Evolutionary conservation across 371 early-diverging fungal genomes (phyloP), one percentile per base, ranked within the genome.

Genomic region (Mortierella sp.): DNA sequence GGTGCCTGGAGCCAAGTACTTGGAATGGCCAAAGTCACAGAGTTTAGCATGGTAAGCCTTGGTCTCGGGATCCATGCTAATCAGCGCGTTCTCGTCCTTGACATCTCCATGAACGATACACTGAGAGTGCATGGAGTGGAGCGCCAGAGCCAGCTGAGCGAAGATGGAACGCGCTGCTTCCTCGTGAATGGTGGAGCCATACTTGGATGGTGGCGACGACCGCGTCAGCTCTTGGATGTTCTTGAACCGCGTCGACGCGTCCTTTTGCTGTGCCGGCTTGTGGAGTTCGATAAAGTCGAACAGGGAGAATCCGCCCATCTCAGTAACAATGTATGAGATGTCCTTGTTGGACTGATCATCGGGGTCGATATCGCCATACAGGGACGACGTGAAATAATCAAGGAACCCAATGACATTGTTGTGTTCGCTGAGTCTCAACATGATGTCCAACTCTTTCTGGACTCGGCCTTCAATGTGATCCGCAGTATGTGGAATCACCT

Each of bases 21-120:
- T 68, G 37, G 69, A 64, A 54, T 76, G 77, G 0, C 77, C 77
- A 31, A 76, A 76, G 45, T 76, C 77, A 45, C 77, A 76, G 13
- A 76, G 51, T 54, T 68, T 68, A 28, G 69, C 69, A 3, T 58
- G 58, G 28, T 60, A 63, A 27, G 65, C 54, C n/a, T 57, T 53
- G 22, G 60, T 53, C 55, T 29, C 40, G 0, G 39, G 46, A 27
- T 76, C 66, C 6, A 69, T 21, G 44, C 55, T 60, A 34, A 76
- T 63, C 40, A 76, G 52, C 29, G 66, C 77, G 51, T 76, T 76
- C 53, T 64, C 70, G 44, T 76, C 77, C 59, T 76, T 76, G 58
- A 76, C 54, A 19, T 76, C 77, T 0, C 77, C 77, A 45, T 76
- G 77, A 12, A 76, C 70, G 44, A 76, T 63, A 22, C 25, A 24